Evolutionary conservation across 2,329 filamentous ascomycete species (phyloP), one percentile per base, ranked within the genome.

Genomic region (Penicillium sp.): DNA sequence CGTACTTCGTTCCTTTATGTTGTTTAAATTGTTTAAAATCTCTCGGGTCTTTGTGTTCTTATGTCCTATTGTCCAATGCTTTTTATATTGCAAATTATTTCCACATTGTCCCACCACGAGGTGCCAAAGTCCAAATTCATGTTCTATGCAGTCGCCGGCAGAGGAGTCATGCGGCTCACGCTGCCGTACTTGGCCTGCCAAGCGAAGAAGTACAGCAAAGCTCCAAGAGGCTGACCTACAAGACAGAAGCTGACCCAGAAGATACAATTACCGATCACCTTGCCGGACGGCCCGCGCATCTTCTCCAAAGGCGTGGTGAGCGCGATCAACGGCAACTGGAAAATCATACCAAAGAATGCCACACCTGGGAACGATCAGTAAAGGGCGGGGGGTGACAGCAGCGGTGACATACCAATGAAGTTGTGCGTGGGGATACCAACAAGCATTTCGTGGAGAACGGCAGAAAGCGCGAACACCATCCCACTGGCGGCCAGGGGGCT

Each of bases 101-200:
- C 24, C 24, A 27, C 8, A 27, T 27, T 27, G 24, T 27, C 24
- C 24, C 24, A 27, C 8, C 24, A 27, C 8, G 8, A 27, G 5
- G 24, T 6, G 24, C 24, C 24, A 27, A 27, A 27, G 24, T 27
- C 24, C 24, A 5, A 4, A 5, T 5, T 27, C 24, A 27, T 27
- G 0, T 16, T 16, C 47, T 39, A 53, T 18, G 27, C 34, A n/a
- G 21, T 21, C 38, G 13, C 22, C 3, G 44, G 27, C 4, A 34
- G 1, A 40, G 44, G 41, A 6, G 55, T 29, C 58, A 67, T 63
- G 45, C 67, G 70, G 60, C 78, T 90, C 21, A 92, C 88, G 65
- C 88, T 92, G 11, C 94, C 94, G 70, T 96, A 97, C 77, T 97
- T 97, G 51, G 91, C 91, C 76, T 97, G 93, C 93, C 94, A 99